A percentile compares a stretch with the other conserved stretches of the same genome.
Conservation (phyloP, 73 alveolate genomes). For the Stentor roeselii region DNA sequence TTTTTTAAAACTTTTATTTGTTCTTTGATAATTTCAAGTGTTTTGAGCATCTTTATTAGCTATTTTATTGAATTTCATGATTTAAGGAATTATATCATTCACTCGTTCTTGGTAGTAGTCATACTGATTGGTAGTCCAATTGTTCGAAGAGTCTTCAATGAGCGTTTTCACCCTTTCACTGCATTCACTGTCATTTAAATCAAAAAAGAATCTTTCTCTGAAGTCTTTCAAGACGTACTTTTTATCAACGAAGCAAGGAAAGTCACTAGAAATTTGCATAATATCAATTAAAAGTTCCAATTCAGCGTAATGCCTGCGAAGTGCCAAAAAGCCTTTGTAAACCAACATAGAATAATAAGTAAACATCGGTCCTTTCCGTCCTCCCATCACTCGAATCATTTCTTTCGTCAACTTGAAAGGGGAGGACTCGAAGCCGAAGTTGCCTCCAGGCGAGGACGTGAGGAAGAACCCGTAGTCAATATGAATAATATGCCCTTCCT, state of each 20-base stretch:
- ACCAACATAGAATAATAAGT: neutral
- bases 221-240: conserved; percentile 60
- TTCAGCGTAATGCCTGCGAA: conserved; percentile 29
- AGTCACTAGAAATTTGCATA: conserved; percentile 61
- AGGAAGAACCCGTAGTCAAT: conserved; percentile 97
- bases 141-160: conserved; percentile 66
- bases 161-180: conserved; percentile 45
- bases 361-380: conserved; percentile 48
- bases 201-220: conserved; percentile 67
- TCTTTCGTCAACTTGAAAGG: conserved; percentile 96
- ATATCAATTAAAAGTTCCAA: conserved; percentile 57
- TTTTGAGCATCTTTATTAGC: neutral
- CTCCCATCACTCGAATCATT: conserved; percentile 88
- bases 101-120: conserved; percentile 60
- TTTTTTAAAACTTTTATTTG: neutral
- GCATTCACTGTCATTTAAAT: conserved; percentile 46
- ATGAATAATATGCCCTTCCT: conserved; percentile 94
- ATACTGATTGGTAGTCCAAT: conserved; percentile 77
- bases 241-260: conserved; percentile 76
- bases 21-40: neutral
- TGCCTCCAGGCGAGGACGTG: conserved; percentile 56
- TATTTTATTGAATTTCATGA: no score
- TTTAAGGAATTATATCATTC: conserved; percentile 45
- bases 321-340: neutral
- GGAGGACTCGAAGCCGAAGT: conserved; percentile 91